Base-by-base conservation (phyloP, 495 filamentous ascomycete genomes). In the Xanthoparmelia taractica region DNA sequence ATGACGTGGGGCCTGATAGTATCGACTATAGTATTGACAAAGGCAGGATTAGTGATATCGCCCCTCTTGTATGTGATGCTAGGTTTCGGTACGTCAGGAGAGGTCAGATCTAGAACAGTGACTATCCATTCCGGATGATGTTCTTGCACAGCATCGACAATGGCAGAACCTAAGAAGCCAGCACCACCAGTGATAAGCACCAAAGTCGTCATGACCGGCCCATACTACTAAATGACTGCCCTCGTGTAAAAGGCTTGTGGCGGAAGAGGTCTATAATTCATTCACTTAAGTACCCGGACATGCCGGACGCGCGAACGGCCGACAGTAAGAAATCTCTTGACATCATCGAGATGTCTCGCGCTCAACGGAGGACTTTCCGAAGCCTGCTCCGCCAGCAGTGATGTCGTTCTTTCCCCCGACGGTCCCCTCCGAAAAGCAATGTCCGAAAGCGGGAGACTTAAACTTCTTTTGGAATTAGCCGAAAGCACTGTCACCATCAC, bases 181-280 rank as follows among this genome's bases (percentile, higher is more conserved):
- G 73, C 74, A 54, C 83, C 83, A 25, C 82, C 83, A 40, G 83
- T 82, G 43, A 86, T 71, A 12, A 86, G 67, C 60, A 85, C 73
- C 13, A 57, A 64, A 15, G 29, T 41, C 4, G 34, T 17, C 59
- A 61, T 61, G 11, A 52, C 18, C 0, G 5, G 6, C 18, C 31
- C 25, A 52, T 52, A 8, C 0, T 52, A 29, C 27, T 29, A 31
- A 25, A 52, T 12, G 27, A 18, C 7, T 0, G 0, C 11, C 11
- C 13, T 8, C 0, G 31, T 52, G 31, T 52, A 52, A 10, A 8
- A 2, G 48, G 18, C 13, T 52, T 3, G 48, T 52, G 11, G 48
- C 25, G 48, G 48, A 52, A 29, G 15, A 17, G 12, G 25, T 2
- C 27, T 17, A 47, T 4, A 10, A 11, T 20, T 41, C 40, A n/a